Evolutionary conservation across 2,329 filamentous ascomycete genomes (phyloP).

Genomic region (Magnaporthiopsis rhizophila): DNA sequence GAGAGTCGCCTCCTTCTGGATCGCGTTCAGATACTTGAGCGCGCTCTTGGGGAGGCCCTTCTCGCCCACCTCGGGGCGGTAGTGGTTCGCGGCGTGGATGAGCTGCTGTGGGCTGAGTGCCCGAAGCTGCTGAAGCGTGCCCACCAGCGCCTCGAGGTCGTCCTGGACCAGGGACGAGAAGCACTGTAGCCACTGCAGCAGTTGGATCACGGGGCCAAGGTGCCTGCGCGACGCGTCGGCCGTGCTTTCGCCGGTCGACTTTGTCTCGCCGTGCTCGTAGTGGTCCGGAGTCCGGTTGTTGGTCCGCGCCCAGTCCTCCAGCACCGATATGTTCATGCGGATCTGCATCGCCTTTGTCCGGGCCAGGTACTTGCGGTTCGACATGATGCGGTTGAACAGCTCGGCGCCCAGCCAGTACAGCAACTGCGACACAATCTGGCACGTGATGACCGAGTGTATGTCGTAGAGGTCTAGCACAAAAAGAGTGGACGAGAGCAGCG

Average conservation of each 20-base stretch:
- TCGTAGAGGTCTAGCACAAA: constrained; percentile 99
- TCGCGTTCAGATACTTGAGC: constrained; percentile 72
- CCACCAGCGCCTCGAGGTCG: constrained; percentile 80
- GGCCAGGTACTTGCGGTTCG: constrained; percentile 86
- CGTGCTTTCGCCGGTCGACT: constrained; percentile 75
- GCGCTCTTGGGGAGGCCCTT: constrained; percentile 84
- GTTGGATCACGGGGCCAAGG: constrained; percentile 81
- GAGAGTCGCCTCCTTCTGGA: constrained; percentile 65
- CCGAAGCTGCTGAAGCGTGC: constrained; percentile 82
- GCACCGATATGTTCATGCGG: constrained; percentile 90
- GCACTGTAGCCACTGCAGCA: constrained; percentile 95
- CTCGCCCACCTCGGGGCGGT: constrained; percentile 90
- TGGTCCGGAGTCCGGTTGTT: constrained; percentile 95
- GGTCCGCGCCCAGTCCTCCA: constrained; percentile 91
- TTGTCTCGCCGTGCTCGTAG: constrained; percentile 86
- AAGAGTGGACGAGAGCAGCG: constrained; percentile 85
- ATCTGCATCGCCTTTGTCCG: constrained; percentile 99
- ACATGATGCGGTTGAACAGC: constrained; percentile 97
- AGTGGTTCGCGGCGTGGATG: constrained; percentile 85
- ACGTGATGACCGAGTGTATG: constrained; percentile 90
- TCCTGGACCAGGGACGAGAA: constrained; percentile 85
- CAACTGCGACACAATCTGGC: constrained; percentile 85
- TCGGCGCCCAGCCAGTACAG: constrained; percentile 96
- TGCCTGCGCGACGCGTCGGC: constrained; percentile 78
- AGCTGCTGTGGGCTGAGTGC: constrained; percentile 79